Evolutionary conservation across 495 filamentous ascomycete genomes (phyloP), one percentile per base, ranked within the genome.

Genomic region (Chaetomidium leptoderma): DNA sequence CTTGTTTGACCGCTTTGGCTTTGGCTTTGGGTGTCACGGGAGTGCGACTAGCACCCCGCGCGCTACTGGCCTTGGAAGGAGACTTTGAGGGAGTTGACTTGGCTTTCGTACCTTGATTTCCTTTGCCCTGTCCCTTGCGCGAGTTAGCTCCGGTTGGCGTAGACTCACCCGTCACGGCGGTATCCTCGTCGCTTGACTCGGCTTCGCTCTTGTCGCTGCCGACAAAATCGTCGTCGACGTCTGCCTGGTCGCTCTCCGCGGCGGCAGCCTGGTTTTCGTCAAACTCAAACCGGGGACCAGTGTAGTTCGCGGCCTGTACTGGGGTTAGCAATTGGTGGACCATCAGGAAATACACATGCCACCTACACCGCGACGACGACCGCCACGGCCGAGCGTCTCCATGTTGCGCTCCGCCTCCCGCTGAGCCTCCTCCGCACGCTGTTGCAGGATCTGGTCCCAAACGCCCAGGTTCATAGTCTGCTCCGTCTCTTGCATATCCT

Each of bases 381-480:
- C 92, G 23, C 95, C 93, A 26, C 92, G 84, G 2, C 95, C 95
- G 32, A 96, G 79, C 8, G 80, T 83, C 65, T 93, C 79, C 30
- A 81, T 75, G 45, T 81, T 79, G 6, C 75, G 77, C 30, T 81
- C 81, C 4, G 81, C 81, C 60, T 95, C 89, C 57, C 78, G 78
- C 5, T 79, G 76, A 0, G 91, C 91, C 33, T 86, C 83, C 46
- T 81, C 83, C 63, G 95, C 90, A 26, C 93, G 87, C 66, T 92
- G 79, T 46, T 83, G 79, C 17, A 98, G 77, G 44, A 98, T 93
- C 58, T 85, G 83, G 26, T 95, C 91, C 93, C 93, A 98, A 2
- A 93, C 81, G 21, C 80, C 81, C n/a, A 77, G 70, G 66, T 84
- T 84, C 8, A 70, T 61, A 11, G 81, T 76, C 2, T 77, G 75